These are phyloP conservation scores for Cenchrus americanus DNA, from an alignment of 176 grass and related monocot species.

Conservation along the genomic window DNA sequence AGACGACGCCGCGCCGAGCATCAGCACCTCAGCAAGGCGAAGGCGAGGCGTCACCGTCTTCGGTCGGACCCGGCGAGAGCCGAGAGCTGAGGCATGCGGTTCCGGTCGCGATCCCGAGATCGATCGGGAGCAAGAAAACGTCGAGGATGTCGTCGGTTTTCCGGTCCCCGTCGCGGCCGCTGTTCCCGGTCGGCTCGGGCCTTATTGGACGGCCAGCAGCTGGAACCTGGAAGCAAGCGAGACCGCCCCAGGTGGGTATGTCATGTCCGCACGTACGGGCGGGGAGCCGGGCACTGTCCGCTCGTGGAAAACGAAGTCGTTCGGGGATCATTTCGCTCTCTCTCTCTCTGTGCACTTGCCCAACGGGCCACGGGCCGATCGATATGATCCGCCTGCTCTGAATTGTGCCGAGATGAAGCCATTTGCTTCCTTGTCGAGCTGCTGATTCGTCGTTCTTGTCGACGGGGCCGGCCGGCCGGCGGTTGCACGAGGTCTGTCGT, in stretches of 20 bases:
- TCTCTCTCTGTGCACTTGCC: too few species aligned
- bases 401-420: background rate
- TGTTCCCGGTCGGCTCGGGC: background rate
- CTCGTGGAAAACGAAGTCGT: background rate
- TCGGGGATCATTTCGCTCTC: background rate
- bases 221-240: background rate
- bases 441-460: background rate
- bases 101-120: background rate
- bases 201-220: background rate
- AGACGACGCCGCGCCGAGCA: background rate
- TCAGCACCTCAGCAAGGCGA: background rate
- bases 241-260: background rate
- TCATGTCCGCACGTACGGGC: background rate
- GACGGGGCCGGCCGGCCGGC: background rate
- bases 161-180: constrained; percentile 1
- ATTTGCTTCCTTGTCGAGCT: constrained; percentile 8
- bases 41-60: constrained; percentile 25
- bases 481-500: background rate
- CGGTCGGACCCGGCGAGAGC: background rate
- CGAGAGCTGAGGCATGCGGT: too few species aligned
- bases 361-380: background rate
- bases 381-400: background rate
- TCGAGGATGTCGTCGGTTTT: background rate
- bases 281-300: background rate
- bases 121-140: background rate